These are phyloP conservation scores for Ceratocystis colombiana DNA, from an alignment of 2,329 filamentous ascomycete species.

Conservation along the genomic window DNA sequence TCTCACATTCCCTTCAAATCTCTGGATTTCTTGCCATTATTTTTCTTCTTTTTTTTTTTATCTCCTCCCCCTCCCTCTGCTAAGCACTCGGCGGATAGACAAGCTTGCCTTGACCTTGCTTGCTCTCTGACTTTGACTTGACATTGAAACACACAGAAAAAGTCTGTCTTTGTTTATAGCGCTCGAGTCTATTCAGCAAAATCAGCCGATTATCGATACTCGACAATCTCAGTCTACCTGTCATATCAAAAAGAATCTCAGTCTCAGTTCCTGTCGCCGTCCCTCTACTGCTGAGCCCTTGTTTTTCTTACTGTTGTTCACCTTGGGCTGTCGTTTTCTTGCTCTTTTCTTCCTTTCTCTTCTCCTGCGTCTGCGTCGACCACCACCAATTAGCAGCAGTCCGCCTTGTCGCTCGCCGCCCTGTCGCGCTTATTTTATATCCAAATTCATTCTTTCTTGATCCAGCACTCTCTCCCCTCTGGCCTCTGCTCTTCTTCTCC, in stretches of 20 bases:
- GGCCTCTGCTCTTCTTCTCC: too few species aligned
- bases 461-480: too few species aligned
- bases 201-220: background rate
- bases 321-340: background rate
- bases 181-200: background rate
- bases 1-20: constrained; percentile 2
- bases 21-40: background rate
- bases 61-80: background rate
- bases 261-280: background rate
- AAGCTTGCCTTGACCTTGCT: background rate
- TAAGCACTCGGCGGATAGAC: background rate
- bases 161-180: background rate
- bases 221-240: background rate
- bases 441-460: background rate
- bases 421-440: constrained; percentile 3
- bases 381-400: background rate
- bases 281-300: background rate
- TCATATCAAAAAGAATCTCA: background rate
- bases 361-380: background rate
- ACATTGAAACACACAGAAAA: constrained; percentile 8
- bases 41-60: background rate
- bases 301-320: background rate
- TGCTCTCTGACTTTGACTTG: background rate
- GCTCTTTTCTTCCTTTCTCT: background rate
- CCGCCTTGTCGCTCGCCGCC: too few species aligned